A percentile compares a stretch with the other conserved stretches of the same genome.
These are phyloP conservation scores for Aurantiochytrium sp. DNA, from an alignment of 108 stramenopile species.

Conservation along the genomic window DNA sequence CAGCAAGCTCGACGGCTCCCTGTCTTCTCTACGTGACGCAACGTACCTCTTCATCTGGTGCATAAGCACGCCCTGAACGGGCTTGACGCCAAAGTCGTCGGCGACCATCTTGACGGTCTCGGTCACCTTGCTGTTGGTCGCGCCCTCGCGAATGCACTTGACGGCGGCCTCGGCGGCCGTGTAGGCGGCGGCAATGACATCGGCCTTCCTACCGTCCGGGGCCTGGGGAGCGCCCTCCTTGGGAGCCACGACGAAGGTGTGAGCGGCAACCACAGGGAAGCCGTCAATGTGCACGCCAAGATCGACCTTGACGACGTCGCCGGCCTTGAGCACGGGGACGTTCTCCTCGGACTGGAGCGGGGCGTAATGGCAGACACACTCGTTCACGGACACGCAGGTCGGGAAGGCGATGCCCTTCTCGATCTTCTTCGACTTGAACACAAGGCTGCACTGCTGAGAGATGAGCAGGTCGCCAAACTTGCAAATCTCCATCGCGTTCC, in stretches of 20 bases:
- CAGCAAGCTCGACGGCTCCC: no score
- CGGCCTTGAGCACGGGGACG: constrained; percentile 64
- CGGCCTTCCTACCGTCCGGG: constrained; percentile 50
- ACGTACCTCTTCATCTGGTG: constrained; percentile 92
- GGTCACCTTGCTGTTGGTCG: constrained; percentile 69
- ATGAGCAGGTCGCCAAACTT: constrained; percentile 56
- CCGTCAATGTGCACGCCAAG: constrained; percentile 98
- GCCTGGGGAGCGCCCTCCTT: not conserved
- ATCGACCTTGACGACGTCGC: constrained; percentile 98
- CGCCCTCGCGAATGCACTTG: constrained; percentile 77
- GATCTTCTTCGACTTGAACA: constrained; percentile 78
- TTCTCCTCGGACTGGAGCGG: constrained; percentile 80
- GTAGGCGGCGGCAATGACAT: constrained; percentile 88
- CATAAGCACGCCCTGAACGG: constrained; percentile 88
- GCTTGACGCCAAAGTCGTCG: constrained; percentile 82
- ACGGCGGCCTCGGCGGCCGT: constrained; percentile 91
- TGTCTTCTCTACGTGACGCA: no score
- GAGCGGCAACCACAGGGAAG: constrained; percentile 93
- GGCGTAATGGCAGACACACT: constrained; percentile 90
- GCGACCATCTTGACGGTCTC: constrained; percentile 83
- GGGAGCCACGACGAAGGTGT: constrained; percentile 77
- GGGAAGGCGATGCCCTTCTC: constrained; percentile 98
- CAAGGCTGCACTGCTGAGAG: constrained; percentile 58
- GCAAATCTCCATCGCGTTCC: constrained; percentile 83
- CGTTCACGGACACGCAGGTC: constrained; percentile 96